A percentile compares a stretch with the other conserved stretches of the same genome.
Conservation (phyloP, 805 yeast species). For the Metschnikowia shivogae region DNA sequence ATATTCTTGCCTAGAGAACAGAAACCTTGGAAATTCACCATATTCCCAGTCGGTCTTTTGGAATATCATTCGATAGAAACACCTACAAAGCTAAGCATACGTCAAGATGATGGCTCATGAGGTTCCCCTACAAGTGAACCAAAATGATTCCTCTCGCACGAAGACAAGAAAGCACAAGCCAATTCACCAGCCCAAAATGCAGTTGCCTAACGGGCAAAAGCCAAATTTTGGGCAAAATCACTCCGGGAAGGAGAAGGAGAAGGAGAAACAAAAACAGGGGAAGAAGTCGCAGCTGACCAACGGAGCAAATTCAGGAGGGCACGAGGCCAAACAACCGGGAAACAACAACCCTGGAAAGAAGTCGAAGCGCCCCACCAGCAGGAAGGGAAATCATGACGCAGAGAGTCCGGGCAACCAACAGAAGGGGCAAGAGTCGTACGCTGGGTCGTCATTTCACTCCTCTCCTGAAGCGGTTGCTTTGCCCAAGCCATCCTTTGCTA, state of each 20-base stretch:
- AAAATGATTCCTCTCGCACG: slow-evolving; percentile 11
- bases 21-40: background rate
- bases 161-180: slow-evolving; percentile 16
- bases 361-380: slow-evolving; percentile 5
- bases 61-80: background rate
- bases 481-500: slow-evolving; percentile 51
- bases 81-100: background rate
- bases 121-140: slow-evolving; percentile 26
- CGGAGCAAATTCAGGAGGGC: slow-evolving; percentile 22
- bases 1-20: background rate
- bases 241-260: background rate
- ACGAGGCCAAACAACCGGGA: slow-evolving; percentile 8
- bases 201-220: slow-evolving; percentile 29
- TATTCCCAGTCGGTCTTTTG: background rate
- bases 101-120: slow-evolving; percentile 27
- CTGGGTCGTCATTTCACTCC: slow-evolving; percentile 55
- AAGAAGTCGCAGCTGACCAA: slow-evolving; percentile 19
- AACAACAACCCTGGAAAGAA: slow-evolving; percentile 5
- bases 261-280: slow-evolving; percentile 9
- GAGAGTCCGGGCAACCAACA: background rate
- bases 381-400: background rate
- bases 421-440: slow-evolving; percentile 34
- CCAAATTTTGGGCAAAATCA: slow-evolving; percentile 23
- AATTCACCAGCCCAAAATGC: slow-evolving; percentile 13
- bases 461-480: slow-evolving; percentile 53